A percentile compares a stretch with the other conserved stretches of the same genome.
phyloP scores from a whole-genome alignment of 768 basidiomycete species.

The Filobasidium floriforme region DNA sequence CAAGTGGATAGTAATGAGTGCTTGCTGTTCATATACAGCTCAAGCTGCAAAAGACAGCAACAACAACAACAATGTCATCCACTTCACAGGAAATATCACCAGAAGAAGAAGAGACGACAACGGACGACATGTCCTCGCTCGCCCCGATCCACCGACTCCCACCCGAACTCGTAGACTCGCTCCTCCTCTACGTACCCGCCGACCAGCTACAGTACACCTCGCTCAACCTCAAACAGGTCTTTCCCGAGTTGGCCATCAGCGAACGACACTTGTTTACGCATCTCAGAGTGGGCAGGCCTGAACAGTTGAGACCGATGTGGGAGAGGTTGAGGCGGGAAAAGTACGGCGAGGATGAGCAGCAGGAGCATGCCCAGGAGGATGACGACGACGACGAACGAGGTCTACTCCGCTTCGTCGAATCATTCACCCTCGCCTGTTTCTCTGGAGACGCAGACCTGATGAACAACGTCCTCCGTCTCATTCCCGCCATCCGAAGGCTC shows the following conservation, averaged over 20 bases:
- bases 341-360: slow-evolving; percentile 8
- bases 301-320: slow-evolving; percentile 57
- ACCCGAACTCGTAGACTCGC: slow-evolving; percentile 58
- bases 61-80: not conserved
- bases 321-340: slow-evolving; percentile 49
- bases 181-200: slow-evolving; percentile 53
- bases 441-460: slow-evolving; percentile 66
- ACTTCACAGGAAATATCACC: too few relatives aligned
- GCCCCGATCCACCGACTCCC: slow-evolving; percentile 49
- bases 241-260: slow-evolving; percentile 59
- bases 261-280: slow-evolving; percentile 55
- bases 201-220: slow-evolving; percentile 52
- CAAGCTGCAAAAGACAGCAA: not conserved
- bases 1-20: too few relatives aligned
- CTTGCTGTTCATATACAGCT: not conserved
- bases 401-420: slow-evolving; percentile 4
- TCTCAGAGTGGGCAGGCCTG: slow-evolving; percentile 50
- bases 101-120: too few relatives aligned
- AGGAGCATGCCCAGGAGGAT: slow-evolving; percentile 1
- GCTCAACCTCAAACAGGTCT: slow-evolving; percentile 57
- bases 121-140: too few relatives aligned
- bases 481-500: slow-evolving; percentile 54
- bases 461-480: slow-evolving; percentile 58
- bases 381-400: not conserved
- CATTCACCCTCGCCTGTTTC: slow-evolving; percentile 51